These are phyloP conservation scores for Balamuthia mandrillaris DNA, from an alignment of 208 protist genomes.

Conservation along the genomic window DNA sequence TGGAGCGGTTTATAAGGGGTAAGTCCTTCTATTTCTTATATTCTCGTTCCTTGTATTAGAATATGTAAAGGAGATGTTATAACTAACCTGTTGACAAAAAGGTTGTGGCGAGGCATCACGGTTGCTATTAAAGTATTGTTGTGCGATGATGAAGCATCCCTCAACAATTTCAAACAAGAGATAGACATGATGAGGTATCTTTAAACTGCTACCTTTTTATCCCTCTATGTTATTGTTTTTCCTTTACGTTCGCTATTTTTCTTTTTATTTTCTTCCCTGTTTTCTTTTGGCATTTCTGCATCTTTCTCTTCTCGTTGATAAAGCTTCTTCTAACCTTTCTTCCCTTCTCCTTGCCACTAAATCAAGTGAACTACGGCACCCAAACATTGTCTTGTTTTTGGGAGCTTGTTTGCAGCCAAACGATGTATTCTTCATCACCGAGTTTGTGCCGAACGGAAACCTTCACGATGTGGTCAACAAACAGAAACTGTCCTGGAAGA, in stretches of 20 bases:
- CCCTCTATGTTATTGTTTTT: too few species aligned
- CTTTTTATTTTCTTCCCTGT: neutral
- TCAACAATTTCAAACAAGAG: slow-evolving; percentile 1
- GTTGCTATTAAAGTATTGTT: neutral
- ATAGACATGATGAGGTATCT: neutral
- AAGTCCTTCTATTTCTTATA: neutral
- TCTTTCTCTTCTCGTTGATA: neutral
- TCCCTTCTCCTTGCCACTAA: neutral
- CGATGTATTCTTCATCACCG: slow-evolving; percentile 19
- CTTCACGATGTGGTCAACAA: slow-evolving; percentile 3
- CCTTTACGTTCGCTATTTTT: too few species aligned
- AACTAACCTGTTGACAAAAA: too few species aligned
- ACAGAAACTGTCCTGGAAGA: neutral
- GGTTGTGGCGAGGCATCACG: neutral
- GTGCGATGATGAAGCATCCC: neutral
- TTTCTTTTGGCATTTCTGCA: neutral
- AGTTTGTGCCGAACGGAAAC: slow-evolving; percentile 18
- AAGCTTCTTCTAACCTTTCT: neutral
- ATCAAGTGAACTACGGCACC: neutral
- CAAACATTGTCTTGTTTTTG: neutral
- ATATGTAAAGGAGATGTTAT: too few species aligned
- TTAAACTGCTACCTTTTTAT: too few species aligned
- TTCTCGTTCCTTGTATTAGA: too few species aligned
- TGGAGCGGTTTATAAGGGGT: slow-evolving; percentile 8
- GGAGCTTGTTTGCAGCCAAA: neutral